These are phyloP conservation scores for Acer negundo DNA, from an alignment of 345 rosid genomes.

Conservation along the genomic window DNA sequence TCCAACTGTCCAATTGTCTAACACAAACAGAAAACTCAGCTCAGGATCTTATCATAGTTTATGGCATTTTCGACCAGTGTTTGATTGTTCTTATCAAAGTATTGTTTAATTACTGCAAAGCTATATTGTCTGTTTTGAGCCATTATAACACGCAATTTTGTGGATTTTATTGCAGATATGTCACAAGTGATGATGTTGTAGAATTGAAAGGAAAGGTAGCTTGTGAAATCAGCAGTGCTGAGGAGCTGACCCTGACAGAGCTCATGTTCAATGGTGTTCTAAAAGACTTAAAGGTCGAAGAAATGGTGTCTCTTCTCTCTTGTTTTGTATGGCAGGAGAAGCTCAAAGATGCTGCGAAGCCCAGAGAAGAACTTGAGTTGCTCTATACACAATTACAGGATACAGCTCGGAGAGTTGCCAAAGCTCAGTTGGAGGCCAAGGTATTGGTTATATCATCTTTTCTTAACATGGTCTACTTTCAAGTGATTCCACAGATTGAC, in stretches of 20 bases:
- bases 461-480: background rate
- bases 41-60: too few species aligned
- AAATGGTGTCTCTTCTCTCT: constrained; percentile 92
- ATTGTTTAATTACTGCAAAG: background rate
- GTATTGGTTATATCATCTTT: constrained; percentile 33
- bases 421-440: constrained; percentile 94
- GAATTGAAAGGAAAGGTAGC: constrained; percentile 92
- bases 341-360: constrained; percentile 87
- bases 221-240: constrained; percentile 93
- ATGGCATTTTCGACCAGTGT: background rate
- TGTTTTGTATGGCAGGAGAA: constrained; percentile 98
- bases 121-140: background rate
- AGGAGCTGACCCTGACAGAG: constrained; percentile 90
- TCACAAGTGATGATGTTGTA: constrained; percentile 70
- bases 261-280: constrained; percentile 90
- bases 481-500: background rate
- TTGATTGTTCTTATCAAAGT: background rate
- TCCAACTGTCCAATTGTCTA: background rate
- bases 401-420: constrained; percentile 84
- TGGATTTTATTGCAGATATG: constrained; percentile 49
- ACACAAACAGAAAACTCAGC: background rate
- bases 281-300: constrained; percentile 85
- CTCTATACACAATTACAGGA: constrained; percentile 89
- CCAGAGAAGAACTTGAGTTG: constrained; percentile 90
- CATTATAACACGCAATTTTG: background rate